A percentile compares a stretch with the other conserved stretches of the same genome.
These are phyloP conservation scores for Penicillium bovifimosum DNA, from an alignment of 495 filamentous ascomycete genomes.

Conservation along the genomic window DNA sequence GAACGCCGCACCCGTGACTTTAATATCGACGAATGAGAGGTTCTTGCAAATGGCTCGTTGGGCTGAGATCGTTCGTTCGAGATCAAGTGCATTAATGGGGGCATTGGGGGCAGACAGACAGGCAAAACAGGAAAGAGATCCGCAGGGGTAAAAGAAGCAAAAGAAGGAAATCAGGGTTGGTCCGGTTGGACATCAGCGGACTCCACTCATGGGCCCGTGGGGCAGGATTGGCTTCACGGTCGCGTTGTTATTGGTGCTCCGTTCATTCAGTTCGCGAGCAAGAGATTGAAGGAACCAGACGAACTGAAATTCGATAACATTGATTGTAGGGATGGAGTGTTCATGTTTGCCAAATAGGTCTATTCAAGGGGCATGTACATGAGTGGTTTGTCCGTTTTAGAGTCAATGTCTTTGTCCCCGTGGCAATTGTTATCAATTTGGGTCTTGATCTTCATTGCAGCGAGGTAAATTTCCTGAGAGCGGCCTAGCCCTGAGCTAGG, in stretches of 20 bases:
- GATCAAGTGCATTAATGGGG: not conserved
- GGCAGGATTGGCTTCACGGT: not conserved
- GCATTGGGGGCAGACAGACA: not conserved
- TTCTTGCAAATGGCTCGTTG: not conserved
- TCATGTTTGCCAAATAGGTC: not conserved
- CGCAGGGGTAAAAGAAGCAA: not conserved
- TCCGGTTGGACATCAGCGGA: not conserved
- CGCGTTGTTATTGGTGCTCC: not conserved
- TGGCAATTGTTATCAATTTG: not conserved
- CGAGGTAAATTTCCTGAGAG: not conserved
- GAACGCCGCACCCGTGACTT: constrained; percentile 4
- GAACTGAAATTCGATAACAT: not conserved
- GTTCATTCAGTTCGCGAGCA: not conserved
- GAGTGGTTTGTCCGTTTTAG: not conserved
- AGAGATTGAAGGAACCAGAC: not conserved
- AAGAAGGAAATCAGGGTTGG: not conserved
- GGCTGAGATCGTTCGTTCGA: not conserved
- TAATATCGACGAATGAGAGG: not conserved
- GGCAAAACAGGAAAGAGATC: constrained; percentile 4
- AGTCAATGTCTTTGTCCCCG: not conserved
- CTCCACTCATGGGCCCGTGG: constrained; percentile 1
- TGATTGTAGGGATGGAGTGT: not conserved
- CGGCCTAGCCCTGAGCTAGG: constrained; percentile 1
- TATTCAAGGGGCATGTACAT: constrained; percentile 4
- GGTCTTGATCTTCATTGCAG: constrained; percentile 5